phyloP scores from a whole-genome alignment of 2,329 filamentous ascomycete species.

The Colletotrichum sp. region DNA sequence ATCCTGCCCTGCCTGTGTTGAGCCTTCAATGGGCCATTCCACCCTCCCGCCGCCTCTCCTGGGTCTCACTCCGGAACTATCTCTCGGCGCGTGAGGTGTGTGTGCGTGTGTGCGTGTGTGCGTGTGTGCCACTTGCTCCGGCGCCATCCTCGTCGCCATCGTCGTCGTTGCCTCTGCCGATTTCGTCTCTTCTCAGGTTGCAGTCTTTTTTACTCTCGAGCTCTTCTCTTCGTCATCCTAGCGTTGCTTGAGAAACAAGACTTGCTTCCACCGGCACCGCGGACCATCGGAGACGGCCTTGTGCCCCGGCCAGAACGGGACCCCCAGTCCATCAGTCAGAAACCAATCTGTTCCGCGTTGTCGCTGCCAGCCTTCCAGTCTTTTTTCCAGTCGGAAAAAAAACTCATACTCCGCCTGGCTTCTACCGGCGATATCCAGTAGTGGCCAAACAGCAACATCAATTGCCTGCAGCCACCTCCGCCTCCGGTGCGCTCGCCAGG shows the following conservation, averaged over 20 bases:
- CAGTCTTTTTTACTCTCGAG: neutral
- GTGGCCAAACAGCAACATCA: neutral
- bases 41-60: neutral
- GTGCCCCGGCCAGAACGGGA: neutral
- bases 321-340: neutral
- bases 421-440: neutral
- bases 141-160: neutral
- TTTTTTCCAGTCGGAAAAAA: neutral
- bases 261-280: neutral
- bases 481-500: neutral
- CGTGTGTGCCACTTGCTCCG: neutral
- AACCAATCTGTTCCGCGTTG: neutral
- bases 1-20: neutral
- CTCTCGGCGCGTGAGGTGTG: neutral
- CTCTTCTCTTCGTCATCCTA: neutral
- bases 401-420: neutral
- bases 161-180: neutral
- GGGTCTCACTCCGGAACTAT: neutral
- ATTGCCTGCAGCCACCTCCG: neutral
- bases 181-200: neutral
- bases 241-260: neutral
- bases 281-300: constrained; percentile 11
- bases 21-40: neutral
- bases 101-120: neutral
- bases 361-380: neutral